Conservation (phyloP, 2,329 filamentous ascomycete species). For the Neocucurbitaria cava region DNA sequence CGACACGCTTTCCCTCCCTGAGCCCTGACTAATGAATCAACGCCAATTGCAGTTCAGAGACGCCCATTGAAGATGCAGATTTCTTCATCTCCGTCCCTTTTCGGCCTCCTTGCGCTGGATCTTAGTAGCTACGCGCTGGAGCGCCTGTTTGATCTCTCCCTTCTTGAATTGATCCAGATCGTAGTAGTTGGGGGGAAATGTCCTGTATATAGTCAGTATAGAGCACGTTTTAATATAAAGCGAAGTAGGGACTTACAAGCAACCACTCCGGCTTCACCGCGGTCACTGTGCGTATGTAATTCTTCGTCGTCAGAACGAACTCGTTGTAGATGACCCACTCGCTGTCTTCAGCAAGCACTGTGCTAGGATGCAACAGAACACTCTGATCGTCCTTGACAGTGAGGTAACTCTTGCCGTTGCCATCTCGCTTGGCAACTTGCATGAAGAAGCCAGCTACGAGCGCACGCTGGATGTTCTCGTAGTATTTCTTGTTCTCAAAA, state of each 20-base stretch:
- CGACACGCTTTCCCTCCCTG: neutral
- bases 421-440: constrained; percentile 96
- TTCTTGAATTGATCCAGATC: constrained; percentile 82
- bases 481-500: constrained; percentile 97
- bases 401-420: constrained; percentile 85
- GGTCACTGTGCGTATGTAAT: constrained; percentile 95
- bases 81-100: constrained; percentile 25
- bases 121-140: constrained; percentile 63
- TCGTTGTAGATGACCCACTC: constrained; percentile 99
- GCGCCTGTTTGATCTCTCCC: constrained; percentile 79
- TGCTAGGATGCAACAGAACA: constrained; percentile 91
- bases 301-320: constrained; percentile 96
- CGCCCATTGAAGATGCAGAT: neutral
- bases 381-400: constrained; percentile 97
- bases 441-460: constrained; percentile 98
- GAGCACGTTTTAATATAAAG: neutral
- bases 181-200: constrained; percentile 91
- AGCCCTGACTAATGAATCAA: neutral
- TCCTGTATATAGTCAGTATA: constrained; percentile 63
- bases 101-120: constrained; percentile 59
- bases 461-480: constrained; percentile 93
- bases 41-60: neutral
- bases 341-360: constrained; percentile 83
- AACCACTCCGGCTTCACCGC: constrained; percentile 94
- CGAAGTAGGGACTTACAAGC: constrained; percentile 64